Base-by-base conservation (phyloP, 768 basidiomycete genomes). In the Tylopilus balloui region DNA sequence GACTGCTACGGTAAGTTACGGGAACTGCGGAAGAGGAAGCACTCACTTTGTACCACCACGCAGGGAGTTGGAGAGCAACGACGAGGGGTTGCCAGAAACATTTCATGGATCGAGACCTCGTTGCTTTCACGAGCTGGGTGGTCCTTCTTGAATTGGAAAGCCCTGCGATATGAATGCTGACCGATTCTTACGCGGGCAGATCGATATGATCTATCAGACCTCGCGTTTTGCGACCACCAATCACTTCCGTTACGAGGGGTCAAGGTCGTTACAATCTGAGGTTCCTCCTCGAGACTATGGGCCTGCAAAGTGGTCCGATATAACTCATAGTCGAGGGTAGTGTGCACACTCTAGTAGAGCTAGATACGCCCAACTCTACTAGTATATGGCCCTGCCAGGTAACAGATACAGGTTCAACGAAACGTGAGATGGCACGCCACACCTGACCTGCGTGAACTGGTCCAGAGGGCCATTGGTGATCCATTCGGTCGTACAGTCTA, bases 131-230 rank as follows among this genome's bases (percentile, higher is more conserved):
- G 54, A 53, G 49, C 37, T 31, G 3, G 47, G 45, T 14, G 29
- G 52, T 44, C 36, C 20, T 61, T 55, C 59, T 61, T 31, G 51
- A 62, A 59, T 53, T 62, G 54, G 60, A 13, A 61, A 51, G 45
- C 31, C 31, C 15, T 48, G 27, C 41, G 48, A 55, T 55, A 52
- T 50, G 40, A 36, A 45, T 42, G 23, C 7, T 6, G 24, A 23
- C 11, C 40, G 27, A 4, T 32, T 28, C 44, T 34, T 10, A 27
- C 9, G 9, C 8, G n/a, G 32, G 31, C 37, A 52, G 46, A 61
- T 60, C 42, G 61, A 60, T 61, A 50, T 45, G 45, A 51, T 56
- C 46, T 45, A 55, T 59, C 51, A 4, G 45, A 47, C 36, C 38
- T 20, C 45, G 48, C 39, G 48, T 20, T 29, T 35, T 38, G 20